Evolutionary conservation across 768 basidiomycete species (phyloP).

Genomic region (Termitomyces sp.): DNA sequence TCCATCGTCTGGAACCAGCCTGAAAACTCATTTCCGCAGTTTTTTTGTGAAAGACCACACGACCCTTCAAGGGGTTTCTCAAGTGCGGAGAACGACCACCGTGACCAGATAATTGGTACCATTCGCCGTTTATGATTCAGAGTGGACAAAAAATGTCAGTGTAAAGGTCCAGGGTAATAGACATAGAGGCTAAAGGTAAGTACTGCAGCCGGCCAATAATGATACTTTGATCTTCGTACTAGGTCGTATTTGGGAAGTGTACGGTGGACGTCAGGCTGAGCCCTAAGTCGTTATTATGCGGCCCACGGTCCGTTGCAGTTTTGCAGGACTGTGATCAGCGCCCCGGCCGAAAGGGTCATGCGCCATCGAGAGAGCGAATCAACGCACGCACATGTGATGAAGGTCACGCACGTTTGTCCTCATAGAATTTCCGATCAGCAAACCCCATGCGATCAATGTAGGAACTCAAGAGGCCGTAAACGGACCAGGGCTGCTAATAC

Average conservation of each 20-base stretch:
- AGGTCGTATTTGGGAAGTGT: not conserved
- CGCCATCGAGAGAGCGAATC: not conserved
- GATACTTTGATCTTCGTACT: not conserved
- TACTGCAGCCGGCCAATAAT: not conserved
- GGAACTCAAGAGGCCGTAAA: not conserved
- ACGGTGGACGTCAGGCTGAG: not conserved
- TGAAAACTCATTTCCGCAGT: no score
- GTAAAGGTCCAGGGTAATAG: not conserved
- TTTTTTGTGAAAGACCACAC: no score
- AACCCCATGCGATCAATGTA: not conserved
- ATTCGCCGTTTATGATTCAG: not conserved
- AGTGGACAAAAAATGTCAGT: not conserved
- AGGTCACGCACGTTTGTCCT: slow-evolving; percentile 5
- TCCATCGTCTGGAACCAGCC: no score
- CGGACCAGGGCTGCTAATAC: not conserved
- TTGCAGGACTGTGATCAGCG: not conserved
- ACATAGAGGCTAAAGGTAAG: not conserved
- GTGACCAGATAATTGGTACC: no score
- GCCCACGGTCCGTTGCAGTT: not conserved
- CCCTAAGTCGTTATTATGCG: not conserved
- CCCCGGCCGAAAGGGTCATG: not conserved
- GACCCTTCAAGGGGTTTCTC: no score
- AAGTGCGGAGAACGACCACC: no score
- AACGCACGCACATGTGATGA: not conserved
- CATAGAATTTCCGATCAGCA: not conserved